These are phyloP conservation scores for Aspergillus cejpii DNA, from an alignment of 2,329 filamentous ascomycete genomes.

Conservation along the genomic window DNA sequence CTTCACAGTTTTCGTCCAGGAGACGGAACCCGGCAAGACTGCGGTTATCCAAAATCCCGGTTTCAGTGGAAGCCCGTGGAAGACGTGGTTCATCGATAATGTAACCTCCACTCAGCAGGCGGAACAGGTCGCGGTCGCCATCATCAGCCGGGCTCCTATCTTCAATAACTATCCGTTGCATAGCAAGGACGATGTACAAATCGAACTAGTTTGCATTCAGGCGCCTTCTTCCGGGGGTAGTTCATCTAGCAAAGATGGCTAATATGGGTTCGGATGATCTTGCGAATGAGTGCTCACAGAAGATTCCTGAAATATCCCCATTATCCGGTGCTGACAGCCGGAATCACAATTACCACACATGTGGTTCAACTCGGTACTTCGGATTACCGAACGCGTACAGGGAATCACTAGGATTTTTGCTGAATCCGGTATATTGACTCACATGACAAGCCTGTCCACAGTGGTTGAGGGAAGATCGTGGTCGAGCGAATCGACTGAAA, in stretches of 20 bases:
- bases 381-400: no score
- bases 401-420: no score
- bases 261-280: neutral
- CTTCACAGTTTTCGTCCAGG: conserved; percentile 27
- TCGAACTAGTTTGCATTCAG: conserved; percentile 34
- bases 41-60: conserved; percentile 28
- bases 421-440: no score
- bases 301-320: no score
- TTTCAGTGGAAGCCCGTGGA: conserved; percentile 26
- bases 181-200: conserved; percentile 27
- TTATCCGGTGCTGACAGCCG: no score
- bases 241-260: conserved; percentile 17
- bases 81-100: conserved; percentile 33
- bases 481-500: no score
- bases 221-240: conserved; percentile 27
- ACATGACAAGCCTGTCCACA: no score
- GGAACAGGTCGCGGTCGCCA: conserved; percentile 33
- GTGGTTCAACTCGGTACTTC: no score
- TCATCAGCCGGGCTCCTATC: conserved; percentile 30
- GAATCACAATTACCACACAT: no score
- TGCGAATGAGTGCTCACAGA: conserved; percentile 1
- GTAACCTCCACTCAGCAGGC: conserved; percentile 31
- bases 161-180: conserved; percentile 22
- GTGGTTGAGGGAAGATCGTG: no score
- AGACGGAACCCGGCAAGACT: conserved; percentile 22